Conservation (phyloP, 495 filamentous ascomycete species). For the Penicillium robsamsonii region DNA sequence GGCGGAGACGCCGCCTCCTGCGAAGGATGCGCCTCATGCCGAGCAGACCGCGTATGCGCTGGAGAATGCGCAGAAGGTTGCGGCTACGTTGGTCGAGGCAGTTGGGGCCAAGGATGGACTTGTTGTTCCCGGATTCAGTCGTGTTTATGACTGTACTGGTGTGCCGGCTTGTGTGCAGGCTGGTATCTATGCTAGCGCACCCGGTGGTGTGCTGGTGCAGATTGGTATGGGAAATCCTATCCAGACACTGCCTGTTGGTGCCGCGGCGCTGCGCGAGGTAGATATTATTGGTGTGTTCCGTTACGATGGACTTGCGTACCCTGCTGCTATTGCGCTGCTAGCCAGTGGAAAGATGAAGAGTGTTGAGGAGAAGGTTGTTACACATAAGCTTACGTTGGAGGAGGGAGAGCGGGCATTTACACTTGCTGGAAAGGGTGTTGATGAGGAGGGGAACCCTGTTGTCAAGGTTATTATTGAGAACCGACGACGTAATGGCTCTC, state of each 20-base stretch:
- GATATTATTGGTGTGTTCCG: constrained; percentile 92
- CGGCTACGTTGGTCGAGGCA: constrained; percentile 37
- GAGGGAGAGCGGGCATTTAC: constrained; percentile 69
- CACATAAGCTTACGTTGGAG: constrained; percentile 70
- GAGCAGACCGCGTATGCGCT: constrained; percentile 43
- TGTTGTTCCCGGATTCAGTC: constrained; percentile 58
- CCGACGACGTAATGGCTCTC: constrained; percentile 8
- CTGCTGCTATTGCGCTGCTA: constrained; percentile 72
- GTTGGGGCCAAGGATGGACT: constrained; percentile 39
- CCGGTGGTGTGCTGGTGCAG: constrained; percentile 81
- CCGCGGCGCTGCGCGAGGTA: constrained; percentile 82
- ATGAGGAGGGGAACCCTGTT: constrained; percentile 72
- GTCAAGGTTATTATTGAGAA: constrained; percentile 79
- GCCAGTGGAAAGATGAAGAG: constrained; percentile 56
- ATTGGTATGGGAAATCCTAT: constrained; percentile 94
- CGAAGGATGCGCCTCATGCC: constrained; percentile 38
- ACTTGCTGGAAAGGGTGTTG: constrained; percentile 76
- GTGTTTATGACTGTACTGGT: constrained; percentile 89
- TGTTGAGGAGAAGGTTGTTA: constrained; percentile 62
- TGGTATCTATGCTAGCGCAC: constrained; percentile 73
- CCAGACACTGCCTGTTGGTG: constrained; percentile 80
- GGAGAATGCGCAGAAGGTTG: constrained; percentile 41
- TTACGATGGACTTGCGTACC: constrained; percentile 79
- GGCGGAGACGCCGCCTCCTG: constrained; percentile 35
- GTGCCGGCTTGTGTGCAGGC: constrained; percentile 85